Evolutionary conservation across 768 basidiomycete species (phyloP).

Genomic region (Lepiota venenata): DNA sequence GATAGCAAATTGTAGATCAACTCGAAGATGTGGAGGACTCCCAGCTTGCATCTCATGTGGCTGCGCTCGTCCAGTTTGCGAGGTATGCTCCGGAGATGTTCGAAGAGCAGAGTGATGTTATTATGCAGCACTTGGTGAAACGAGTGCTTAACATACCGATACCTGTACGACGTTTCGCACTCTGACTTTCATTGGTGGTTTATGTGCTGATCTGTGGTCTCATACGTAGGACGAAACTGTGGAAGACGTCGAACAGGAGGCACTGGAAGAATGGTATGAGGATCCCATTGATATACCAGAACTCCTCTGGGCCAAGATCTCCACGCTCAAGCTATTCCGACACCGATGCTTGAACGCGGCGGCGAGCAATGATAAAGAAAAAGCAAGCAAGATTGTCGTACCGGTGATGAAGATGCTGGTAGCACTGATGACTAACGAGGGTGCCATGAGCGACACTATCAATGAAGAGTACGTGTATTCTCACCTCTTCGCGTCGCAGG

Average conservation of each 20-base stretch:
- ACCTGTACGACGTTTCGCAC: constrained; percentile 32
- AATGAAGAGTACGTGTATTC: constrained; percentile 42
- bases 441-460: constrained; percentile 47
- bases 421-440: constrained; percentile 65
- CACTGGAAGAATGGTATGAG: constrained; percentile 66
- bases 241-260: constrained; percentile 32
- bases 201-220: background rate
- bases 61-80: constrained; percentile 74
- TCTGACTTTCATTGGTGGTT: background rate
- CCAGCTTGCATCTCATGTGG: constrained; percentile 58
- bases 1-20: constrained; percentile 54
- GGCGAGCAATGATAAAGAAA: constrained; percentile 24
- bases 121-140: constrained; percentile 72
- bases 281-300: constrained; percentile 53
- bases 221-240: constrained; percentile 55
- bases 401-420: constrained; percentile 78
- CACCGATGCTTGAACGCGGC: constrained; percentile 58
- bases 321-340: constrained; percentile 76
- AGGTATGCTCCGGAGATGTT: constrained; percentile 67
- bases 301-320: constrained; percentile 64
- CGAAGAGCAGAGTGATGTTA: constrained; percentile 71
- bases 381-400: constrained; percentile 61
- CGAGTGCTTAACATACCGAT: constrained; percentile 61
- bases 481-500: background rate
- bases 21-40: constrained; percentile 46